Evolutionary conservation across 176 grass and related monocot genomes (phyloP).

Genomic region (Aechmea fasciata): DNA sequence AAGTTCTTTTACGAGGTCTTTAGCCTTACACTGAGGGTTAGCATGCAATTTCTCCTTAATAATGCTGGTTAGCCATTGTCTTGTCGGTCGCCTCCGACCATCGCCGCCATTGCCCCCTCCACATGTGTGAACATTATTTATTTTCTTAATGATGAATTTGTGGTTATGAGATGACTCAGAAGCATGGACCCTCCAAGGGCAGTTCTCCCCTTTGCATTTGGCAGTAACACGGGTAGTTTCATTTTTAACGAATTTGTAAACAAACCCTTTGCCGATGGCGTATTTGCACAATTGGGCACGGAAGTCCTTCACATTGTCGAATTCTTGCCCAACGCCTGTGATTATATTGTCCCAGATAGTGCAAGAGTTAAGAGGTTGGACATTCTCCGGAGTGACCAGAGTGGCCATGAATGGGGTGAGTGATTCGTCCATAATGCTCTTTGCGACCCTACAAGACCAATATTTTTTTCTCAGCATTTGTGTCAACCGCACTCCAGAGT

Average conservation of each 20-base stretch:
- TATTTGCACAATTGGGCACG: constrained; percentile 94
- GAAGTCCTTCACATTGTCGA: constrained; percentile 96
- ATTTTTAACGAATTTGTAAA: constrained; percentile 89
- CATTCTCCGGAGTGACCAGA: constrained; percentile 19
- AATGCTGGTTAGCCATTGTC: constrained; percentile 81
- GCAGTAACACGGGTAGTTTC: constrained; percentile 82
- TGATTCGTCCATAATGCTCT: constrained; percentile 27
- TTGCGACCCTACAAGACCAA: constrained; percentile 35
- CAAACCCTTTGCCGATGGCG: constrained; percentile 82
- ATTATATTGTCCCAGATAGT: constrained; percentile 56
- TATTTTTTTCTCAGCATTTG: constrained; percentile 14
- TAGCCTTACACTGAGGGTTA: constrained; percentile 63
- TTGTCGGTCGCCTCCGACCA: constrained; percentile 73
- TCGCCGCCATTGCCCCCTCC: constrained; percentile 63
- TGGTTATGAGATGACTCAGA: constrained; percentile 85
- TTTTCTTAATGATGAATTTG: constrained; percentile 95
- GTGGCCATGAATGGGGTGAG: constrained; percentile 16
- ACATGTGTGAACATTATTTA: constrained; percentile 86
- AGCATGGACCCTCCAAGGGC: constrained; percentile 83
- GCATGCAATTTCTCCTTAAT: constrained; percentile 90
- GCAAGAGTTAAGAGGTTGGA: constrained; percentile 2
- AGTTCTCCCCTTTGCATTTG: constrained; percentile 63
- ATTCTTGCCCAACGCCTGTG: constrained; percentile 91
- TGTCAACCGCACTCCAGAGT: constrained; percentile 1
- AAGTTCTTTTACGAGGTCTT: constrained; percentile 82